Evolutionary conservation across 163 green algal genomes (phyloP).

Genomic region (Chlamydomonas reinhardtii): DNA sequence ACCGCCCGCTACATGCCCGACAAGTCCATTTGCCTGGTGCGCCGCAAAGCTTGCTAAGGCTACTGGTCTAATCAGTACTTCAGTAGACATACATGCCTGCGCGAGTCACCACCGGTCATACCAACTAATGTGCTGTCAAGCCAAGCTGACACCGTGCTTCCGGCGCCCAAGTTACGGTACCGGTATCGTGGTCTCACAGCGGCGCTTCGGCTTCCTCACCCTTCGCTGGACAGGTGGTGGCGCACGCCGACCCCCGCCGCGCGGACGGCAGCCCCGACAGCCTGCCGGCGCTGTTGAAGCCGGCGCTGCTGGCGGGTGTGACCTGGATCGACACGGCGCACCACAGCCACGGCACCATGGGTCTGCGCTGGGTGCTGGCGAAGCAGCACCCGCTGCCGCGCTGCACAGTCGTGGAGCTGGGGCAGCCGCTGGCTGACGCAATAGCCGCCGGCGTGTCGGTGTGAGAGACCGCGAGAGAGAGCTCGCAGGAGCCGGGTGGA

Average conservation of each 20-base stretch:
- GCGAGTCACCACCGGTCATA: no score
- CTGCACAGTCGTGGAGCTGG: slow-evolving; percentile 16
- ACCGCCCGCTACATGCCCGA: slow-evolving; percentile 33
- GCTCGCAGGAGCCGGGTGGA: no score
- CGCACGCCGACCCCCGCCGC: slow-evolving; percentile 30
- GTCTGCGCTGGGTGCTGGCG: slow-evolving; percentile 45
- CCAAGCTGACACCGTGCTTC: no score
- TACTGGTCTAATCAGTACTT: no score
- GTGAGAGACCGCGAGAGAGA: neutral
- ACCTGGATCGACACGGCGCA: slow-evolving; percentile 45
- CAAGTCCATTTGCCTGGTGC: slow-evolving; percentile 40
- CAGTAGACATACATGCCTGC: no score
- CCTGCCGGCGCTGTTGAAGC: neutral
- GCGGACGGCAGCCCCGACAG: neutral
- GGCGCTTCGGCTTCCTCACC: no score
- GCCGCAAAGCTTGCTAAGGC: neutral
- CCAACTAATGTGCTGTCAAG: no score
- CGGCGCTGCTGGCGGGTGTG: slow-evolving; percentile 17
- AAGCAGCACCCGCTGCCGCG: slow-evolving; percentile 17
- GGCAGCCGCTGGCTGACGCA: neutral
- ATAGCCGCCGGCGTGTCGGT: neutral
- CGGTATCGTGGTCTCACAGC: no score
- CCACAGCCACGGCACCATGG: slow-evolving; percentile 51
- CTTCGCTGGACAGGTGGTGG: neutral
- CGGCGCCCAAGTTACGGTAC: no score